phyloP scores from a whole-genome alignment of 768 basidiomycete genomes.

The Calvatia gigantea region DNA sequence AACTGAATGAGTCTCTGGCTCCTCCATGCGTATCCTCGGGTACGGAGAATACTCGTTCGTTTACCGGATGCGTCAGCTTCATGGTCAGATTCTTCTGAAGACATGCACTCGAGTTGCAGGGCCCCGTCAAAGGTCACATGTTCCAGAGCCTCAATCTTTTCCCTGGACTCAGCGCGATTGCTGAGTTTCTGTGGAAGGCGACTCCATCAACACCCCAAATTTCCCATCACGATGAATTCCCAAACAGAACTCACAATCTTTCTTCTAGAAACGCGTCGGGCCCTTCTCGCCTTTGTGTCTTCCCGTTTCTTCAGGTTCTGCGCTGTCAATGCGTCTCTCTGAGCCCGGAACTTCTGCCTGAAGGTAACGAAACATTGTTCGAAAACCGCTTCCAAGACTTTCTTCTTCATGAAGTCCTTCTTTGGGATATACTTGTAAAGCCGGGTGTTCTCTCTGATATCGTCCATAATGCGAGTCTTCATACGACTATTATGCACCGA shows the following conservation, averaged over 20 bases:
- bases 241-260: conserved; percentile 48
- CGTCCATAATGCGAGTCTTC: conserved; percentile 60
- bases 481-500: conserved; percentile 71
- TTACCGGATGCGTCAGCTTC: conserved; percentile 30
- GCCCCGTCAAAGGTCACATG: conserved; percentile 70
- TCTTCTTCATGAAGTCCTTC: conserved; percentile 64
- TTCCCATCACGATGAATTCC: conserved; percentile 7
- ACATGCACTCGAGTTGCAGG: conserved; percentile 74
- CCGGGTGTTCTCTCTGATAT: conserved; percentile 53
- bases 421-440: conserved; percentile 62
- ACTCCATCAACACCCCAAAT: conserved; percentile 11
- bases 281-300: conserved; percentile 57
- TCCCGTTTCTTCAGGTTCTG: conserved; percentile 47
- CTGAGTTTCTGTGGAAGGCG: conserved; percentile 54
- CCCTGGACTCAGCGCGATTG: conserved; percentile 58
- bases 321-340: conserved; percentile 47
- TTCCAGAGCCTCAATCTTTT: conserved; percentile 48
- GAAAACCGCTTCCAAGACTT: conserved; percentile 56
- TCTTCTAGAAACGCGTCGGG: conserved; percentile 56
- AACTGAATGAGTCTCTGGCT: conserved; percentile 59
- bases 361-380: conserved; percentile 71
- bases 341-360: conserved; percentile 62
- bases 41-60: conserved; percentile 32
- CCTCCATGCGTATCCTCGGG: conserved; percentile 67
- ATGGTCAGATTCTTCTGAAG: conserved; percentile 70